Conservation (phyloP, 805 yeast genomes). For the Starmerella cellae region DNA sequence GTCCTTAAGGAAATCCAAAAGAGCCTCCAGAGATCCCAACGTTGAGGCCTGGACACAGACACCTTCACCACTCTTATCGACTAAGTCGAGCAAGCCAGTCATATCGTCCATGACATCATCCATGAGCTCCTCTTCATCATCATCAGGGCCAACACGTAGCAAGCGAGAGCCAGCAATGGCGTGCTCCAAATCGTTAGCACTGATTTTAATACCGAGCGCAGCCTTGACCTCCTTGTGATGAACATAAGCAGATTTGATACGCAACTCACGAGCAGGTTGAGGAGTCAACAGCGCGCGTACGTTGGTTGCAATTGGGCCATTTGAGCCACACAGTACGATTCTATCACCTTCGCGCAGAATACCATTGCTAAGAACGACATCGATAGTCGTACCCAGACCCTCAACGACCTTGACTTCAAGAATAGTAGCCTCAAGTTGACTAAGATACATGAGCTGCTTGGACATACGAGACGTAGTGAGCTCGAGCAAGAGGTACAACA, state of each 20-base stretch:
- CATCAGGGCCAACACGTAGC: slow-evolving; percentile 89
- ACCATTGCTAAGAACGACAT: slow-evolving; percentile 96
- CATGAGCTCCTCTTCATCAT: slow-evolving; percentile 93
- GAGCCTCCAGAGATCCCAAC: slow-evolving; percentile 93
- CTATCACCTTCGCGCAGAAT: slow-evolving; percentile 87
- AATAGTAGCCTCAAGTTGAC: slow-evolving; percentile 89
- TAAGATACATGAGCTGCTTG: slow-evolving; percentile 89
- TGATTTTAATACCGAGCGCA: slow-evolving; percentile 95
- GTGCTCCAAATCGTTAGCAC: slow-evolving; percentile 94
- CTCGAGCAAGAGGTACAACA: slow-evolving; percentile 87
- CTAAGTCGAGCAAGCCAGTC: slow-evolving; percentile 86
- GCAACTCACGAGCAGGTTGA: slow-evolving; percentile 90
- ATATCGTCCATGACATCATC: slow-evolving; percentile 98
- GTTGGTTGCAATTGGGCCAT: slow-evolving; percentile 94
- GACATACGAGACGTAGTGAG: slow-evolving; percentile 98
- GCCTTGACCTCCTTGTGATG: slow-evolving; percentile 98
- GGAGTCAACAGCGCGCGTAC: slow-evolving; percentile 94
- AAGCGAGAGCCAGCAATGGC: slow-evolving; percentile 98
- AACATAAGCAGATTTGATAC: slow-evolving; percentile 90
- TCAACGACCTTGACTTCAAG: slow-evolving; percentile 95
- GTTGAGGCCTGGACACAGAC: slow-evolving; percentile 98
- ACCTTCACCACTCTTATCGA: slow-evolving; percentile 90
- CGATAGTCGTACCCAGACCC: slow-evolving; percentile 98
- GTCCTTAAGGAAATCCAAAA: slow-evolving; percentile 89
- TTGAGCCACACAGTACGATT: slow-evolving; percentile 90